A percentile compares a stretch with the other conserved stretches of the same genome.
Evolutionary conservation across 2,329 filamentous ascomycete species (phyloP).

Genomic region (Amauroascus verrucosus): DNA sequence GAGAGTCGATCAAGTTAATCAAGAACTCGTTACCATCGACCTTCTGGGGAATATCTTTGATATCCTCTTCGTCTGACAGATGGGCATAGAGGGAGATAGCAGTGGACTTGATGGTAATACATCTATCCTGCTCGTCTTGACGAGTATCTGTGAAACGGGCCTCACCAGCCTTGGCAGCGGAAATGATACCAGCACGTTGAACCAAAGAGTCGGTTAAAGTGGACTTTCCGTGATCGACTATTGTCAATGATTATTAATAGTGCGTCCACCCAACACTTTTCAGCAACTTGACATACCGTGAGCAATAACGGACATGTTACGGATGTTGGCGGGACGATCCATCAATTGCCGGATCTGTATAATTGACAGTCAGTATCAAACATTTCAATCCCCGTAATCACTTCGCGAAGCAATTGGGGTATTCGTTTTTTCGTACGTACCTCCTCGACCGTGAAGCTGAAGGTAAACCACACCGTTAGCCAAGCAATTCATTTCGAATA

Average conservation of each 20-base stretch:
- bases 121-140: slow-evolving; percentile 96
- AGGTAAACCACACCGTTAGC: slow-evolving; percentile 25
- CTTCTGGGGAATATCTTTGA: slow-evolving; percentile 88
- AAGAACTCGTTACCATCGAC: slow-evolving; percentile 92
- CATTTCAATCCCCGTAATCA: neutral
- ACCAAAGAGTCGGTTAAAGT: slow-evolving; percentile 98
- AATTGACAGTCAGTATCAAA: slow-evolving; percentile 18
- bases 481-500: slow-evolving; percentile 10
- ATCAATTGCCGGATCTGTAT: slow-evolving; percentile 39
- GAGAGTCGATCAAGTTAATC: slow-evolving; percentile 99
- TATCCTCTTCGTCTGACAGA: slow-evolving; percentile 68
- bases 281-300: slow-evolving; percentile 52
- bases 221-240: slow-evolving; percentile 98
- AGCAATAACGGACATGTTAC: slow-evolving; percentile 99
- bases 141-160: slow-evolving; percentile 94
- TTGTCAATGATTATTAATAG: slow-evolving; percentile 7
- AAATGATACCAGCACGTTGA: slow-evolving; percentile 99
- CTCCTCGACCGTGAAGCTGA: slow-evolving; percentile 95
- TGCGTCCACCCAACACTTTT: neutral
- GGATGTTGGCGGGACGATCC: slow-evolving; percentile 51
- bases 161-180: slow-evolving; percentile 92
- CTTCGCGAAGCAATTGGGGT: slow-evolving; percentile 8
- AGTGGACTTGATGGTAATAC: slow-evolving; percentile 99
- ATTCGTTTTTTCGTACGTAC: slow-evolving; percentile 37
- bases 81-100: slow-evolving; percentile 96